Percentiles rank a stretch among this genome's conserved stretches.
phyloP scores from a whole-genome alignment of 2,329 filamentous ascomycete species.

The Aaosphaeria arxii region DNA sequence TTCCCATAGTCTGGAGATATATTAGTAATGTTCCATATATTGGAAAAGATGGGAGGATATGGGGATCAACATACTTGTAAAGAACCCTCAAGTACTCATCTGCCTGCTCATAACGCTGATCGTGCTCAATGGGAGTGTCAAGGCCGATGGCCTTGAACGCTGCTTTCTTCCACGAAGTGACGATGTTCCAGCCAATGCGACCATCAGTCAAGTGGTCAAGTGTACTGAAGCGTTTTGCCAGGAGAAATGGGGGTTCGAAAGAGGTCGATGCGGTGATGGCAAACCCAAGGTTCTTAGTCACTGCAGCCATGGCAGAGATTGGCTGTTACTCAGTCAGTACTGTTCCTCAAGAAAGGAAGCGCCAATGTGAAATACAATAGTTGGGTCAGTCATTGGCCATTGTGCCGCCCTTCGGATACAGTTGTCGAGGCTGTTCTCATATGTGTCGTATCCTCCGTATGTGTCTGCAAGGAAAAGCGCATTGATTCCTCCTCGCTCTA shows the following conservation, averaged over 20 bases:
- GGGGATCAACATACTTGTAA: constrained; percentile 53
- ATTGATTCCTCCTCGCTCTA: constrained; percentile 62
- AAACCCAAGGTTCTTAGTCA: constrained; percentile 62
- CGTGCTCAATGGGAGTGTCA: constrained; percentile 57
- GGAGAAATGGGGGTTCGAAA: constrained; percentile 60
- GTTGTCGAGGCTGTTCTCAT: constrained; percentile 57
- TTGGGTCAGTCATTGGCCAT: constrained; percentile 64
- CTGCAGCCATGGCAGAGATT: constrained; percentile 63
- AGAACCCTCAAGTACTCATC: constrained; percentile 61
- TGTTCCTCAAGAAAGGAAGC: background rate
- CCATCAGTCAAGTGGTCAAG: constrained; percentile 62
- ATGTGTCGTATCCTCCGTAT: constrained; percentile 63
- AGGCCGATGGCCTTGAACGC: constrained; percentile 63
- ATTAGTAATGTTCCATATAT: constrained; percentile 19
- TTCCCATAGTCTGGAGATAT: constrained; percentile 50
- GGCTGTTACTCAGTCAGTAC: constrained; percentile 10
- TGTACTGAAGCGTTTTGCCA: constrained; percentile 62
- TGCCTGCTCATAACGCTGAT: constrained; percentile 58
- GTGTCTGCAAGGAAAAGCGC: constrained; percentile 66
- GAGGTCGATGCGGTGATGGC: constrained; percentile 63
- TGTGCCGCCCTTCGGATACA: constrained; percentile 62
- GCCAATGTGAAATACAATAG: constrained; percentile 46
- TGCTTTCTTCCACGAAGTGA: constrained; percentile 61
- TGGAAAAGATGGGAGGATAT: background rate
- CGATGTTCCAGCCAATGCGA: constrained; percentile 65